These are phyloP conservation scores for Alnus rubra DNA, from an alignment of 306 rosid genomes.

Conservation along the genomic window DNA sequence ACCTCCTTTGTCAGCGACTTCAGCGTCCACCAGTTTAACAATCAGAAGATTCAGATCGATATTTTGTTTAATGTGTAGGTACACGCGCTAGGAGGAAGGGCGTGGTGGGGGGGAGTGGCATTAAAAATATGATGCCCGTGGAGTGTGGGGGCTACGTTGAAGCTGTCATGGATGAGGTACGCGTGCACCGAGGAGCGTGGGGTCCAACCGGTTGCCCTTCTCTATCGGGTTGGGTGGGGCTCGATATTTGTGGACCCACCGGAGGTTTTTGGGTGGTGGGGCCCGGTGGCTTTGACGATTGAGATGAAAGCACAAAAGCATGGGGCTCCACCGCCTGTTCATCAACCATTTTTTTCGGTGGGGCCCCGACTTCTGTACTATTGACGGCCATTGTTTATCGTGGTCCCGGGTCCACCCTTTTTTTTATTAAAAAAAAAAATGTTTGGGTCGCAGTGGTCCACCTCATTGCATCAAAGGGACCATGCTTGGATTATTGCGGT, in stretches of 20 bases:
- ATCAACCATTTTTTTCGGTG: not conserved
- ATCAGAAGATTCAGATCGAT: not conserved
- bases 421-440: not conserved
- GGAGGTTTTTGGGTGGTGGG: conserved; percentile 15
- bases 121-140: conserved; percentile 12
- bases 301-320: not conserved
- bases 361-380: not conserved
- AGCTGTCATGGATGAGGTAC: conserved; percentile 32
- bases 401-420: not conserved
- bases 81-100: not conserved
- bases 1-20: not conserved
- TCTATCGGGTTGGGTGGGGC: conserved; percentile 8
- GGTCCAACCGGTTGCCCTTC: conserved; percentile 4
- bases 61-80: not conserved
- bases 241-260: conserved; percentile 18
- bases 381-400: not conserved
- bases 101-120: too few relatives aligned
- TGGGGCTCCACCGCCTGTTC: conserved; percentile 20
- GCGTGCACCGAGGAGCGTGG: conserved; percentile 34
- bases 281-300: not conserved
- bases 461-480: not conserved
- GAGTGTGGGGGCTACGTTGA: conserved; percentile 29
- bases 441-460: not conserved
- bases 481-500: not conserved
- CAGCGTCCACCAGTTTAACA: not conserved